These are phyloP conservation scores for Fusarium udum DNA, from an alignment of 2,329 filamentous ascomycete genomes.

Conservation along the genomic window DNA sequence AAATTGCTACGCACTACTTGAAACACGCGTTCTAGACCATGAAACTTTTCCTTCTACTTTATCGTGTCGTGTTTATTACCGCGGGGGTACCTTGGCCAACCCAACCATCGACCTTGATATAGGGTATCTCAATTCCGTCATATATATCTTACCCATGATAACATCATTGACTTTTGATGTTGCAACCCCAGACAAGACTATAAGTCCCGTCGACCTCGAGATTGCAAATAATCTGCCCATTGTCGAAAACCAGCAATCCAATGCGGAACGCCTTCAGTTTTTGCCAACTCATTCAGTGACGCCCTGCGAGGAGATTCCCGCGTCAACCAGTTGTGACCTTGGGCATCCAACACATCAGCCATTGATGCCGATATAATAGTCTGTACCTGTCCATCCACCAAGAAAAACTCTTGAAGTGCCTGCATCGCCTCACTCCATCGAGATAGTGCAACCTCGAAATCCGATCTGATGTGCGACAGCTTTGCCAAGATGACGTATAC, in stretches of 20 bases:
- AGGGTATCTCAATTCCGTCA: conserved; percentile 28
- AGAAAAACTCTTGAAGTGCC: conserved; percentile 30
- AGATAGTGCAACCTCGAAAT: conserved; percentile 28
- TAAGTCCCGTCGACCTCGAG: conserved; percentile 2
- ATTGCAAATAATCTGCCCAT: conserved; percentile 32
- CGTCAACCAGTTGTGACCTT: conserved; percentile 35
- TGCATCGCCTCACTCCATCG: conserved; percentile 36
- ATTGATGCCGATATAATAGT: conserved; percentile 33
- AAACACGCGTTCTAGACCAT: conserved; percentile 27
- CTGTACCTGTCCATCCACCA: conserved; percentile 31
- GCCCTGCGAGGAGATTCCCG: conserved; percentile 32
- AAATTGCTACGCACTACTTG: conserved; percentile 3
- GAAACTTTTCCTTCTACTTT: background rate
- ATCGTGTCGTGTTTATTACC: background rate
- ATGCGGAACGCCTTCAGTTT: conserved; percentile 32
- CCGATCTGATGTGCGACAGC: conserved; percentile 28
- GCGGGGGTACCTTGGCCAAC: background rate
- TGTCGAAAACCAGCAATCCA: conserved; percentile 37
- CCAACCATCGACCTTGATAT: conserved; percentile 4
- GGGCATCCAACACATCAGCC: conserved; percentile 31
- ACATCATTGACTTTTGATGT: background rate
- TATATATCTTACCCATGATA: background rate
- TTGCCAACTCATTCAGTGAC: conserved; percentile 31
- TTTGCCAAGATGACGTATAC: conserved; percentile 32
- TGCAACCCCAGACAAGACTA: conserved; percentile 1